Evolutionary conservation across 495 filamentous ascomycete species (phyloP), one percentile per base, ranked within the genome.

Genomic region (Amorphotheca resinae): DNA sequence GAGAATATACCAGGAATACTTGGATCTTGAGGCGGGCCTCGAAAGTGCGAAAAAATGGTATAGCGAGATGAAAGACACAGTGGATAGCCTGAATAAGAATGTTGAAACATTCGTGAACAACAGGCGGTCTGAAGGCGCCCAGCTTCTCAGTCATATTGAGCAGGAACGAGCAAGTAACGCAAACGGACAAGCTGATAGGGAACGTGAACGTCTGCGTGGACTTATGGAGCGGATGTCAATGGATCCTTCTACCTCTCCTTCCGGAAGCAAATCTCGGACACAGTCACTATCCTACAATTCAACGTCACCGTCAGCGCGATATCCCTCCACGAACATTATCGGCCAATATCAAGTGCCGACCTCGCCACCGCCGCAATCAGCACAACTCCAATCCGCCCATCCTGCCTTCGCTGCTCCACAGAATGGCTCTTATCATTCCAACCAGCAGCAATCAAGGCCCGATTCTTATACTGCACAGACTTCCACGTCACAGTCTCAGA

Each of bases 41-140:
- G 69, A 77, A 48, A 80, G 87, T 48, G 91, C 91, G 9, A 85
- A 85, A 56, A 80, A 76, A 22, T 98, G 95, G 72, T 98, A 98
- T 58, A 73, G 72, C 4, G 91, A 96, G 57, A 98, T 96, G 87
- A 80, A 74, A 51, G 86, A 96, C 39, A 95, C 87, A 1, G 87
- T 93, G 1, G 85, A 95, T 33, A 93, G 83, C 54, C 66, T 96
- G n/a, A 78, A 84, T 45, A 89, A 95, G 68, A 98, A 98, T 53
- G 89, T 96, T 9, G 88, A 95, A 51, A 83, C 81, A 2, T 98
- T 96, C 58, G 89, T 98, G 44, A 89, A 82, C 66, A 98, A 96
- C 54, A 75, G 91, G 25, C 72, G 88, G 34, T 81, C 85, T 0
- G 91, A 98, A 62, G 91, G 91, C 15, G 85, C 87, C 1, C 84